Evolutionary conservation across 2,329 filamentous ascomycete species (phyloP), one percentile per base, ranked within the genome.

Genomic region (Hirsutella minnesotensis): DNA sequence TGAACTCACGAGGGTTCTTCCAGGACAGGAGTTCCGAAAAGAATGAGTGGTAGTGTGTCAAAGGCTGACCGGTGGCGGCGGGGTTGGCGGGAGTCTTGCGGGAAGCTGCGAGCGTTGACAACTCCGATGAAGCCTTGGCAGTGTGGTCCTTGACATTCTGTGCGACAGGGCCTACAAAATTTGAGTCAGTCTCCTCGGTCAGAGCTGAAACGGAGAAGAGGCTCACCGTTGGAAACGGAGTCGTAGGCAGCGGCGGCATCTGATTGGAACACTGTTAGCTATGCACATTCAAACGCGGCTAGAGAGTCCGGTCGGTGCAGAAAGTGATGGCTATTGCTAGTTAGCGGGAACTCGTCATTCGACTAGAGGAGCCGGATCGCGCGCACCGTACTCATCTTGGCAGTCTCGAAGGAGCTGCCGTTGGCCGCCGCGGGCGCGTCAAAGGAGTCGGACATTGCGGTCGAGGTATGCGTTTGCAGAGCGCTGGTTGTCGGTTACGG

Each of bases 41-140:
- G 64, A 83, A 77, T 15, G 78, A 83, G 66, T 83, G 79, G 60
- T 83, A 84, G 62, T 81, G 77, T 46, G 77, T 82, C 56, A 82
- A 62, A 40, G 73, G 72, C 60, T 81, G 76, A 53, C 75, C 76
- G 38, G 74, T 79, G 47, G 73, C 75, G 53, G 76, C 68, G 29
- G 68, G 67, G 45, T 66, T 64, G 40, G 62, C 50, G 43, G 75
- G 76, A 40, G 73, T 73, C 56, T 68, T 68, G 56, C 75, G 74
- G 51, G 75, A 58, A 47, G 70, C 70, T 53, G 74, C 74, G 39
- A 79, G 68, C 58, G 75, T 76, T 55, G 69, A 70, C 49, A 79
- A 64, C 64, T 80, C 76, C 51, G 59, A 56, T 43, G 66, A 60
- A 43, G 75, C 72, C 67, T 77, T 78, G 45, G 67, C 65, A 44